Evolutionary conservation across 2,329 filamentous ascomycete genomes (phyloP), one percentile per base, ranked within the genome.

Genomic region (Pyricularia grisea): DNA sequence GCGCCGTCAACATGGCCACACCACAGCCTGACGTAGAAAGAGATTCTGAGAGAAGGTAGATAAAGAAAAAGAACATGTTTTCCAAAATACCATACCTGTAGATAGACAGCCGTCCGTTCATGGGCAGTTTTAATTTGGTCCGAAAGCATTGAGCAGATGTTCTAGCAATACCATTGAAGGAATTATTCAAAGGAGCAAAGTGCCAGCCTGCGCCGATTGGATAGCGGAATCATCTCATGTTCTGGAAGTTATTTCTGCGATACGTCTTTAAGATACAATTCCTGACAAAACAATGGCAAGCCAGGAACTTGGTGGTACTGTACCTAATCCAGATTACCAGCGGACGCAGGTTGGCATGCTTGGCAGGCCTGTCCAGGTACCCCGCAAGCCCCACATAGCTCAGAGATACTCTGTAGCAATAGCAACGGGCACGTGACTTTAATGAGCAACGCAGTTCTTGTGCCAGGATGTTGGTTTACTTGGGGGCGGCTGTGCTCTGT

Each of bases 11-110:
- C 89, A 71, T 93, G 90, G 90, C 84, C 85, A 36, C 90, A 92
- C 75, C 89, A 88, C 70, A 85, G 89, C 70, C 97, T 92, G 78
- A 92, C 90, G 31, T 85, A 91, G 75, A 84, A 91, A 71, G 90
- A 97, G 77, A 95, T 98, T 91, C 4, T 20, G n/a, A n/a, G 42
- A n/a, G 42, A 7, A 20, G 42, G 42, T n/a, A n/a, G 42, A 20
- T 7, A 55, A 42, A 10, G 20, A 55, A 55, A 20, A 55, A 55
- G 42, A 55, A 20, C 42, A 50, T 50, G 42, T 50, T 14, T 20
- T 50, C 17, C 17, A 55, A 55, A 55, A 17, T 42, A 17, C 20
- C 42, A n/a, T 55, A n/a, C 42, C 33, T 17, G 11, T n/a, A 55
- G 42, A n/a, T 4, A 55, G 20, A 9, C 20, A 6, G 36, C 14